phyloP scores from a whole-genome alignment of 2,329 filamentous ascomycete genomes.

The Alternaria ventricosa region DNA sequence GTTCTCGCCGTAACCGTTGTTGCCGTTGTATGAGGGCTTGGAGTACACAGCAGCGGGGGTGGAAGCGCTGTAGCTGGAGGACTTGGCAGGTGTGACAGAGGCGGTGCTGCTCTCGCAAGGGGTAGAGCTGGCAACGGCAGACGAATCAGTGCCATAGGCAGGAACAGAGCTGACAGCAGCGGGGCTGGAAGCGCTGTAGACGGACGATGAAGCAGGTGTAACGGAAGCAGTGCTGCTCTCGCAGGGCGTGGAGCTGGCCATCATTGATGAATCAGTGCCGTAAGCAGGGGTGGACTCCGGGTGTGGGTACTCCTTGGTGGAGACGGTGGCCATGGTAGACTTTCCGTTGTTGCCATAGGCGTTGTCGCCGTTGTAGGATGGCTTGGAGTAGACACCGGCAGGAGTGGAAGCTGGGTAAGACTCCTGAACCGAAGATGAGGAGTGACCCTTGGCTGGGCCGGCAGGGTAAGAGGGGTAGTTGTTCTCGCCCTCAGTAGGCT shows the following conservation, averaged over 20 bases:
- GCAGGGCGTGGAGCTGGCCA: neutral
- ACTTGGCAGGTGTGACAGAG: neutral
- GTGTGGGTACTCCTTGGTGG: neutral
- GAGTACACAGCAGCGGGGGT: constrained; percentile 1
- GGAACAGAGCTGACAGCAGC: neutral
- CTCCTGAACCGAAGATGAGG: neutral
- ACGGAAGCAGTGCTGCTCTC: neutral
- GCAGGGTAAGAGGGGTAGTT: constrained; percentile 6
- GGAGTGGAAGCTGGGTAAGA: neutral
- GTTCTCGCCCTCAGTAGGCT: neutral
- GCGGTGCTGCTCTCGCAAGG: constrained; percentile 10
- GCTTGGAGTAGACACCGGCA: constrained; percentile 2
- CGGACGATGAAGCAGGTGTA: neutral
- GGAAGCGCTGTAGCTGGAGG: constrained; percentile 1
- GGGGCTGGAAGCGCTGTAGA: neutral
- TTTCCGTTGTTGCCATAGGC: neutral
- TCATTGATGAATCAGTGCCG: neutral
- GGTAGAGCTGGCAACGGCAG: neutral
- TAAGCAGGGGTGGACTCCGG: neutral
- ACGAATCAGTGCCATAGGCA: neutral
- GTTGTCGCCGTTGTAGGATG: constrained; percentile 1
- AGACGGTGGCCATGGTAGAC: constrained; percentile 1
- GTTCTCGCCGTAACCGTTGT: neutral
- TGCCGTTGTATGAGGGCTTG: constrained; percentile 6
- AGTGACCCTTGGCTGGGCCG: neutral